These are phyloP conservation scores for Fraxinus quadrangulata DNA, from an alignment of 257 asterid species.

Conservation along the genomic window DNA sequence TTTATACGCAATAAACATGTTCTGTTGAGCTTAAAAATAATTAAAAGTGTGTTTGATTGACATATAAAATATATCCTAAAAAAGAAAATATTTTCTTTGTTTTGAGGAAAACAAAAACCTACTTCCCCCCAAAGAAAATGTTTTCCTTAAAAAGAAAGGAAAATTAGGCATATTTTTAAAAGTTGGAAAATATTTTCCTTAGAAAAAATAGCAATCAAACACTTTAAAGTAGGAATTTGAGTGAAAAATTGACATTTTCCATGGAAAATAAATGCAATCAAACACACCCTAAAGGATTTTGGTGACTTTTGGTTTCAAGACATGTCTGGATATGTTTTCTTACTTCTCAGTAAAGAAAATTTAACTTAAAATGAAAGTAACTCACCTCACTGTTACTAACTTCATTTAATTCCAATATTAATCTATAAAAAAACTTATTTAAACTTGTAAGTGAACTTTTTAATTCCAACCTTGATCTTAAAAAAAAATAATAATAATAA, in stretches of 20 bases:
- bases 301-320: not conserved
- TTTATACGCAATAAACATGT: not conserved
- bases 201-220: no score
- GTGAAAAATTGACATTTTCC: no score
- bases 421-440: not conserved
- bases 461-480: not conserved
- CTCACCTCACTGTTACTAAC: not conserved
- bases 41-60: not conserved
- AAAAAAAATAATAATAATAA: no score
- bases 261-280: no score
- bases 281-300: not conserved
- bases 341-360: not conserved
- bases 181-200: no score
- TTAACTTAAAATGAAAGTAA: not conserved
- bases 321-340: not conserved
- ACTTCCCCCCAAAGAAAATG: no score
- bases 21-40: not conserved
- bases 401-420: not conserved
- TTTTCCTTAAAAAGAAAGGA: no score
- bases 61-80: no score
- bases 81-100: no score
- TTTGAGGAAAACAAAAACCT: no score
- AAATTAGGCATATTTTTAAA: no score
- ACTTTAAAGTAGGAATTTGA: no score
- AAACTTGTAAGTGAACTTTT: not conserved